phyloP scores from a whole-genome alignment of 129 eudicot genomes.

The Tagetes patula region DNA sequence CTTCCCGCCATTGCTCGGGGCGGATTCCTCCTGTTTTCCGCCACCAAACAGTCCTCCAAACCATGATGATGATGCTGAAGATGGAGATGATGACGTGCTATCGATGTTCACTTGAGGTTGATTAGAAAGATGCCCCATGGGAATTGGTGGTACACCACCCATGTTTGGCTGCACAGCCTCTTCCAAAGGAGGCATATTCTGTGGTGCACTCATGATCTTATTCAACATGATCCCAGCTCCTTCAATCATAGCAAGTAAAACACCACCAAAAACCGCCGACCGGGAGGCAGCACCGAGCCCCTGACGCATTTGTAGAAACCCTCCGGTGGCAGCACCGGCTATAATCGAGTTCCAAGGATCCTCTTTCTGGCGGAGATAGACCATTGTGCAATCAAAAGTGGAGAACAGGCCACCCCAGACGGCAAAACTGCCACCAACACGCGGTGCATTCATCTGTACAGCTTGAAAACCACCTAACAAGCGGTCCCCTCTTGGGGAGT shows the following conservation, averaged over 20 bases:
- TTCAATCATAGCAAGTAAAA: constrained; percentile 77
- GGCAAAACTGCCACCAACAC: constrained; percentile 90
- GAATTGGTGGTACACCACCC: constrained; percentile 54
- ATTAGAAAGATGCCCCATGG: constrained; percentile 58
- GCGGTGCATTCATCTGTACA: constrained; percentile 88
- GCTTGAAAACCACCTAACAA: constrained; percentile 71
- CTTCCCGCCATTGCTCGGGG: constrained; percentile 52
- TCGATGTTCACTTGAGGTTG: constrained; percentile 43
- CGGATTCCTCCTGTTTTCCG: constrained; percentile 54
- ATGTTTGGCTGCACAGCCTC: constrained; percentile 49
- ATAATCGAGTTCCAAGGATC: constrained; percentile 96
- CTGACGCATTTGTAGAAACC: constrained; percentile 83
- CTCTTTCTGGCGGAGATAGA: constrained; percentile 80
- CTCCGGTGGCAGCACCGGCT: constrained; percentile 97
- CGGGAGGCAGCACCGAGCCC: constrained; percentile 70
- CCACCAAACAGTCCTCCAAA: constrained; percentile 90
- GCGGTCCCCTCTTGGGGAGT: constrained; percentile 77
- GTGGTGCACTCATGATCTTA: constrained; percentile 74
- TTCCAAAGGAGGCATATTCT: constrained; percentile 60
- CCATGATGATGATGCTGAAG: constrained; percentile 54
- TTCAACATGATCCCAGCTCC: constrained; percentile 93
- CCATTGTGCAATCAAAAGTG: constrained; percentile 90
- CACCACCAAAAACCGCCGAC: constrained; percentile 77
- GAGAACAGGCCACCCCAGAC: constrained; percentile 97
- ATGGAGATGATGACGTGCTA: constrained; percentile 37